Base-by-base conservation (phyloP, 2,329 filamentous ascomycete genomes). In the Metarhizium brunneum region DNA sequence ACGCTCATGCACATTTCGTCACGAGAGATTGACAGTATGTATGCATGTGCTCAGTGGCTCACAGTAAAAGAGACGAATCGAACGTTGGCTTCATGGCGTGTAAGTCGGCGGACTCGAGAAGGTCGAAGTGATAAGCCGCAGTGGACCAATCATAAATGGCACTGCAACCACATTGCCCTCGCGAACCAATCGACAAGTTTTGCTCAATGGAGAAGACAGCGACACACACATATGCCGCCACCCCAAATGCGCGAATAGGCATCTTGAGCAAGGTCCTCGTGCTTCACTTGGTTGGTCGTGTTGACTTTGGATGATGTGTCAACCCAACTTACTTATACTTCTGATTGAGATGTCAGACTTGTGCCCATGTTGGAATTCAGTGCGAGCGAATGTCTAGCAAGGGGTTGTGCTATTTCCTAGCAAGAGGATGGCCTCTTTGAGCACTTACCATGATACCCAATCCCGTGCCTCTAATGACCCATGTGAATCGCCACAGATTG, bases 121-220 rank as follows among this genome's bases (percentile, higher is more conserved):
- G 43, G 20, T 47, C 13, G 43, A 20, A 16, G 25, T 30, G 10
- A 48, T 30, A 4, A 3, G 3, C 13, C 11, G 45, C 11, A 16
- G 25, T 16, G 20, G 32, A 25, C 59, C 59, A 60, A 60, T 59
- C 55, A 57, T 50, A 42, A 30, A 13, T 29, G 40, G 29, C 18
- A 43, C 18, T 20, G 14, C 40, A 45, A 57, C 47, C 59, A 60
- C 57, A 57, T 54, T 57, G 53, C 50, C 13, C 32, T 30, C 18
- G n/a, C 50, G 29, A 32, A 45, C 58, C 55, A 60, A 59, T 58
- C 43, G 51, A 47, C 38, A 45, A 30, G 25, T 54, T 6, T 43
- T 30, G 35, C 20, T 48, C 40, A 18, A n/a, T 48, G 25, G 32
- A 18, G 32, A 30, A 32, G 47, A 52, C n/a, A 29, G n/a, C 51